Percentiles rank a stretch among this genome's conserved stretches.
These are phyloP conservation scores for Boletus patriciae DNA, from an alignment of 768 basidiomycete species.

Conservation along the genomic window DNA sequence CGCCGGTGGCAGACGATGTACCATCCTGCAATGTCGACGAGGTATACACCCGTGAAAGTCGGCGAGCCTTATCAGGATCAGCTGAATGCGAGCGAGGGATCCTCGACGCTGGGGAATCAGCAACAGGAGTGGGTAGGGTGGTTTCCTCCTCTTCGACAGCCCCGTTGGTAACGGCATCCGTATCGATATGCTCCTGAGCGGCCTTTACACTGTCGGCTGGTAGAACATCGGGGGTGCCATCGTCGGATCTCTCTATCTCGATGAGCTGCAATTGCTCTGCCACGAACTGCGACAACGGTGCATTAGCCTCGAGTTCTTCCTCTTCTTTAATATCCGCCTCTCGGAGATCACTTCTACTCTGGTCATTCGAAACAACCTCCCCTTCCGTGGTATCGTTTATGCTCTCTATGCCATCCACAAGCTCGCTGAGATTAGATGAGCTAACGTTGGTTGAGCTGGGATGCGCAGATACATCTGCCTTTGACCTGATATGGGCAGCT, in stretches of 20 bases:
- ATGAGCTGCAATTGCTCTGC: conserved; percentile 14
- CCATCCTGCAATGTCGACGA: conserved; percentile 52
- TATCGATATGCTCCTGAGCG: conserved; percentile 19
- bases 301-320: conserved; percentile 20
- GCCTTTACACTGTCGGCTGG: conserved; percentile 9
- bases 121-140: conserved; percentile 39
- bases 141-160: conserved; percentile 31
- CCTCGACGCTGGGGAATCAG: conserved; percentile 40
- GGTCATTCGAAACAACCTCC: conserved; percentile 20
- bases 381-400: conserved; percentile 26
- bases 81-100: conserved; percentile 80
- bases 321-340: conserved; percentile 29
- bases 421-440: conserved; percentile 34
- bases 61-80: conserved; percentile 64
- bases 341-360: conserved; percentile 14
- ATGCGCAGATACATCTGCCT: conserved; percentile 25
- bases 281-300: conserved; percentile 3
- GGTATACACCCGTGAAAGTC: conserved; percentile 59
- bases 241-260: conserved; percentile 26
- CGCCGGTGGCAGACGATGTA: conserved; percentile 59
- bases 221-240: conserved; percentile 14
- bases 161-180: conserved; percentile 22
- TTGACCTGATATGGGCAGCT: conserved; percentile 62
- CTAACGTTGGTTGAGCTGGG: conserved; percentile 27
- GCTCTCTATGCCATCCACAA: conserved; percentile 33